A percentile compares a stretch with the other conserved stretches of the same genome.
These are phyloP conservation scores for Rubus parviflorus DNA, from an alignment of 306 rosid species.

Conservation along the genomic window DNA sequence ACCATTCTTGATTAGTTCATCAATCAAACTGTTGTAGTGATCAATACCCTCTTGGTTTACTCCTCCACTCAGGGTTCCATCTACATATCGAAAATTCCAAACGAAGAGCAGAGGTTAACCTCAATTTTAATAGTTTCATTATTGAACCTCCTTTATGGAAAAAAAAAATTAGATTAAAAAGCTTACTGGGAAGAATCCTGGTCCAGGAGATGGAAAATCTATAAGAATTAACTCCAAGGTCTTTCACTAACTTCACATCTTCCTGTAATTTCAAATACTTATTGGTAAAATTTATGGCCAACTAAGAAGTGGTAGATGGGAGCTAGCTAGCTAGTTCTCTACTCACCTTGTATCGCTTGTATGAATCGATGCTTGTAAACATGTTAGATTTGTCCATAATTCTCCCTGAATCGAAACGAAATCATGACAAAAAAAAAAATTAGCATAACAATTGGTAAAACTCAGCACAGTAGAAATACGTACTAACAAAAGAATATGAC, in stretches of 20 bases:
- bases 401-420: not conserved
- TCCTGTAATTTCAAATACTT: constrained; percentile 20
- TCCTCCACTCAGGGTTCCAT: constrained; percentile 38
- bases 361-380: constrained; percentile 20
- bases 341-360: constrained; percentile 36
- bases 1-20: constrained; percentile 36
- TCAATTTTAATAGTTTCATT: not conserved
- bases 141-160: not conserved
- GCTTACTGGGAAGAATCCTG: constrained; percentile 33
- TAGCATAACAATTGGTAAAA: no score
- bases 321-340: not conserved
- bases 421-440: not conserved
- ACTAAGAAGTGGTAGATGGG: not conserved
- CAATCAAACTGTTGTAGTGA: constrained; percentile 35
- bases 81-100: constrained; percentile 2
- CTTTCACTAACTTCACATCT: constrained; percentile 26
- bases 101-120: not conserved
- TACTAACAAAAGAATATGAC: not conserved
- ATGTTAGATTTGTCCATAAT: not conserved
- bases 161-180: not conserved
- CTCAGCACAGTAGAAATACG: no score
- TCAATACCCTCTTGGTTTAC: constrained; percentile 36
- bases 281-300: no score
- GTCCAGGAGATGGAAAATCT: constrained; percentile 40
- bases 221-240: constrained; percentile 29